Conservation (phyloP, 129 eudicot species). For the Rutidosis leptorrhynchoides region DNA sequence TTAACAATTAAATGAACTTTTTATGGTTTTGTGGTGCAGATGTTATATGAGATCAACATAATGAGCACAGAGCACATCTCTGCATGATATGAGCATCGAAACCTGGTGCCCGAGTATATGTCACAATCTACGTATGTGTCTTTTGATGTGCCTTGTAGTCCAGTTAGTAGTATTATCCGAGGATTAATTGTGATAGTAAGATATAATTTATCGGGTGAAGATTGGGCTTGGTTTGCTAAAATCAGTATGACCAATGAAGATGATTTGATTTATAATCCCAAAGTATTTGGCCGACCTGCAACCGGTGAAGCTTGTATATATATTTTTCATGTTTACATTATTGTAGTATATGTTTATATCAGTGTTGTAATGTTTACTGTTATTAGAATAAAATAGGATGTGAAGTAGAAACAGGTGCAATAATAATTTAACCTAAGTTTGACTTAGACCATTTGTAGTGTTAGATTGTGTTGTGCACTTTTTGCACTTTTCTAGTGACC, state of each 20-base stretch:
- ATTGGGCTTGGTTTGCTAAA: too few relatives aligned
- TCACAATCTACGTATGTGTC: not conserved
- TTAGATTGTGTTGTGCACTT: too few relatives aligned
- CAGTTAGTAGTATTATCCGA: not conserved
- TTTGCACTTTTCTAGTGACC: too few relatives aligned
- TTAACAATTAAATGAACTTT: too few relatives aligned
- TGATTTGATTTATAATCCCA: conserved; percentile 27
- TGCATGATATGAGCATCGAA: not conserved
- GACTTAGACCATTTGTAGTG: too few relatives aligned
- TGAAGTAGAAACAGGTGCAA: not conserved
- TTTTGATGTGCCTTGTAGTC: not conserved
- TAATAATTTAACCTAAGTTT: too few relatives aligned
- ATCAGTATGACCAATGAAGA: too few relatives aligned
- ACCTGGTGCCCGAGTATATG: not conserved
- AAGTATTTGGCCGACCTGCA: conserved; percentile 12
- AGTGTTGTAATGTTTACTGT: not conserved
- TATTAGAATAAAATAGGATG: not conserved
- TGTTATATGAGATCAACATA: not conserved
- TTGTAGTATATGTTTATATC: too few relatives aligned
- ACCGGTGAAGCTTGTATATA: conserved; percentile 11
- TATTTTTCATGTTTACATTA: not conserved
- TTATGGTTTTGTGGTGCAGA: not conserved
- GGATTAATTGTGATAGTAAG: not conserved
- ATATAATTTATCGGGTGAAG: not conserved
- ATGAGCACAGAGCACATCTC: conserved; percentile 7